Percentiles rank a stretch among this genome's conserved stretches.
Conservation (phyloP, 2,329 filamentous ascomycete genomes). For the Fusarium hainanense region DNA sequence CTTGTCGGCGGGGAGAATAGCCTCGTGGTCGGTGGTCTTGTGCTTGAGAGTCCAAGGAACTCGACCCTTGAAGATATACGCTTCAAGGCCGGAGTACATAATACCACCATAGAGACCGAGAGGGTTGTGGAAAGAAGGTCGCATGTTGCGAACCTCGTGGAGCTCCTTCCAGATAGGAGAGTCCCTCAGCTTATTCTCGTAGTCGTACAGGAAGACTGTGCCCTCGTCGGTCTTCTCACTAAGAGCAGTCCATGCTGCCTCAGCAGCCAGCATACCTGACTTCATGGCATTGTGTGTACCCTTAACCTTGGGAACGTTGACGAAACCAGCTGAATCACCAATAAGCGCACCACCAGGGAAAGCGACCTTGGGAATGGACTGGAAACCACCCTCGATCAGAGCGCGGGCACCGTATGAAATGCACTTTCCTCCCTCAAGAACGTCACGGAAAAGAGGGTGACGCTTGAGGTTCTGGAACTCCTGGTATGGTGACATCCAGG, state of each 20-base stretch:
- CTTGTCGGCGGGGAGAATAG: conserved; percentile 82
- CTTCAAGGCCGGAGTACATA: conserved; percentile 91
- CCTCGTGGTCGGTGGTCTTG: conserved; percentile 78
- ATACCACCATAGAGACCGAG: conserved; percentile 91
- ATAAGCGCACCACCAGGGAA: conserved; percentile 97
- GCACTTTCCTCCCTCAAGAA: conserved; percentile 96
- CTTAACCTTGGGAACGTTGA: conserved; percentile 99
- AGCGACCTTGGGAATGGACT: conserved; percentile 95
- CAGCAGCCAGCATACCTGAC: conserved; percentile 94
- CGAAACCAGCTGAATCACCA: conserved; percentile 93
- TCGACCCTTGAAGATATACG: conserved; percentile 85
- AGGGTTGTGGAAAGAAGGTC: conserved; percentile 90
- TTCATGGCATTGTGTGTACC: conserved; percentile 98
- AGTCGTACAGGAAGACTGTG: conserved; percentile 91
- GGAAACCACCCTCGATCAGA: conserved; percentile 93
- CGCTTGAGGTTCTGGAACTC: conserved; percentile 99
- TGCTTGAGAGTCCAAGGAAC: conserved; percentile 94
- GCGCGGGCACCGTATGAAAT: conserved; percentile 95
- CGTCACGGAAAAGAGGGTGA: conserved; percentile 87
- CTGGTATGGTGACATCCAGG: conserved; percentile 93
- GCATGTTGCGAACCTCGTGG: conserved; percentile 95
- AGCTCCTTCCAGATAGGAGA: conserved; percentile 95
- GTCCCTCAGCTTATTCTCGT: conserved; percentile 87
- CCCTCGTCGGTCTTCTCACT: conserved; percentile 63
- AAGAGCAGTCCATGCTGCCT: conserved; percentile 86